Base-by-base conservation (phyloP, 306 rosid species). In the Mucuna pruriens region DNA sequence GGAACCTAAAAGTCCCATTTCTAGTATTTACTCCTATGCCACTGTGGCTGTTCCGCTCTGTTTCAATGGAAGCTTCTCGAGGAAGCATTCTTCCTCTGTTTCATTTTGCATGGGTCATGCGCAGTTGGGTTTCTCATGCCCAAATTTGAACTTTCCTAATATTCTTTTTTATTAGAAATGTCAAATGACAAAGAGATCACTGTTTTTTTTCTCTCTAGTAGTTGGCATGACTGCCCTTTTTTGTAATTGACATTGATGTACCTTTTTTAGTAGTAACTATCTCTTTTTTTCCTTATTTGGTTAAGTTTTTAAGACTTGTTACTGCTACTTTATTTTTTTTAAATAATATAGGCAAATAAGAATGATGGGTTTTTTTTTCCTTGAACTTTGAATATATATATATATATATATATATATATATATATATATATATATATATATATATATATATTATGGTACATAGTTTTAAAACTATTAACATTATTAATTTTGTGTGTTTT, bases 261-360 rank as follows among this genome's bases (percentile, higher is more conserved):
- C n/a, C 42, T 11, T 57, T 39, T 44, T 23, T 33, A 12, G n/a
- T 16, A 8, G 25, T 26, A 26, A 11, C 34, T 19, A 22, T 34
- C 13, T 20, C 61, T 29, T 2, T 72, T 20, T 34, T 1, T 0
- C 66, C 25, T 48, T 77, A 2, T 48, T 63, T 77, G 60, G 22
- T 76, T 76, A 45, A 11, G 46, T 38, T 76, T 69, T 54, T 7
- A 46, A 20, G 81, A 46, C 16, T n/a, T 40, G 34, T 31, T 45
- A n/a, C 3, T 40, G 17, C 49, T 36, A 34, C 64, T 52, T 51
- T 57, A 42, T 9, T 11, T 58, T 49, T 31, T 22, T 38, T 4
- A 36, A 74, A 42, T 17, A 22, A 51, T 7, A n/a, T 34, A 2
- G 49, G 60, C 80, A 39, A 23, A 39, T 25, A 10, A 40, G 57